A percentile compares a stretch with the other conserved stretches of the same genome.
These are phyloP conservation scores for Neopestalotiopsis sp. DNA, from an alignment of 2,329 filamentous ascomycete genomes.

Conservation along the genomic window DNA sequence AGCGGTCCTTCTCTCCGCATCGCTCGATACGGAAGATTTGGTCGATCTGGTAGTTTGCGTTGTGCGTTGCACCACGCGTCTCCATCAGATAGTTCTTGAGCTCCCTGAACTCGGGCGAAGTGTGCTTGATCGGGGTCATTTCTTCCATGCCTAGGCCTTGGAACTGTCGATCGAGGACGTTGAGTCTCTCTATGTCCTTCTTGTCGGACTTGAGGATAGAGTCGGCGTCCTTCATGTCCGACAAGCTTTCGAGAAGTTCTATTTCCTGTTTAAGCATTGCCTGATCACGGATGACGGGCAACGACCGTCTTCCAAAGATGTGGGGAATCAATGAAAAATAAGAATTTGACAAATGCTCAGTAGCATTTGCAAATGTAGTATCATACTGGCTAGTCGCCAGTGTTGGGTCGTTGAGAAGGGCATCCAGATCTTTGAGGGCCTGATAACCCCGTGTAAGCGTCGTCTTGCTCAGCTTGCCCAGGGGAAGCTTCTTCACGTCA, in stretches of 20 bases:
- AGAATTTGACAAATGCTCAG: slow-evolving; percentile 72
- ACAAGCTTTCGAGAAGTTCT: slow-evolving; percentile 78
- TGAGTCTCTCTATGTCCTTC: slow-evolving; percentile 55
- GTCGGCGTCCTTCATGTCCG: slow-evolving; percentile 83
- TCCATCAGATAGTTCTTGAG: slow-evolving; percentile 70
- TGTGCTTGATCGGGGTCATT: slow-evolving; percentile 70
- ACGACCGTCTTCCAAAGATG: slow-evolving; percentile 69
- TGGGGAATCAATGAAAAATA: slow-evolving; percentile 88
- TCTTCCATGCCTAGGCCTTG: slow-evolving; percentile 73
- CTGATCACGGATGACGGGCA: slow-evolving; percentile 67
- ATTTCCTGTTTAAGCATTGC: slow-evolving; percentile 74
- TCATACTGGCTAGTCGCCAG: slow-evolving; percentile 51
- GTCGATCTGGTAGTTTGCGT: slow-evolving; percentile 62
- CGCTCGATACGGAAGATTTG: slow-evolving; percentile 86
- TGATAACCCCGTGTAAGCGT: slow-evolving; percentile 79
- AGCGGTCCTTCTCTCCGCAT: slow-evolving; percentile 72
- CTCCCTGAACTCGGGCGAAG: slow-evolving; percentile 66
- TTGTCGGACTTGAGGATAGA: slow-evolving; percentile 75
- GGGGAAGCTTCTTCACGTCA: slow-evolving; percentile 75
- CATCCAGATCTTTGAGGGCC: slow-evolving; percentile 75
- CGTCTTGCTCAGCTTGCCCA: slow-evolving; percentile 82
- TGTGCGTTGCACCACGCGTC: slow-evolving; percentile 72
- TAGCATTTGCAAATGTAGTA: slow-evolving; percentile 43
- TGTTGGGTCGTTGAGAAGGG: slow-evolving; percentile 61
- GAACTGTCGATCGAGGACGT: slow-evolving; percentile 76